Conservation (phyloP, 768 basidiomycete genomes). For the Podaxis sp. region DNA sequence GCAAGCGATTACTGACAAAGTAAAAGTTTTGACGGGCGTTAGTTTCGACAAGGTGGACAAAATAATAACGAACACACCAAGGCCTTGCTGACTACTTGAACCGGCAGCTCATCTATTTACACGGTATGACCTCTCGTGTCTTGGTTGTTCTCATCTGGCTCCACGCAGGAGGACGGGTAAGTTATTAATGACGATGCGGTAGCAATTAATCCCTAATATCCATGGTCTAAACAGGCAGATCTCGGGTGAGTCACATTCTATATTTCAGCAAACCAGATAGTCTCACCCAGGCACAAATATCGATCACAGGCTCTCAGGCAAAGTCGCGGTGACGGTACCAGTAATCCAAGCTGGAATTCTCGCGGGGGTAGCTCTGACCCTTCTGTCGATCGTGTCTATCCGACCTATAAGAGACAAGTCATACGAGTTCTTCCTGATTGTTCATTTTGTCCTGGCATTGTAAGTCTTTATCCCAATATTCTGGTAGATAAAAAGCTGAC, state of each 20-base stretch:
- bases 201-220: background rate
- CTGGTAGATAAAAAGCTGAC: background rate
- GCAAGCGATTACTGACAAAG: background rate
- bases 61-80: background rate
- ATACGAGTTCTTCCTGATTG: conserved; percentile 53
- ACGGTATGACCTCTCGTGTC: conserved; percentile 48
- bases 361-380: conserved; percentile 36
- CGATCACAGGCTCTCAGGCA: conserved; percentile 16
- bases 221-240: conserved; percentile 14
- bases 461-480: conserved; percentile 18
- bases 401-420: conserved; percentile 42
- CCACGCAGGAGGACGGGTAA: conserved; percentile 44
- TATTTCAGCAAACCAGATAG: background rate
- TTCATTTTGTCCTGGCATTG: conserved; percentile 43
- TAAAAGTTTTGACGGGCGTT: conserved; percentile 48
- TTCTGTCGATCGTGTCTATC: conserved; percentile 47
- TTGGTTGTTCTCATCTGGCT: conserved; percentile 47
- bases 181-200: conserved; percentile 14
- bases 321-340: conserved; percentile 19
- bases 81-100: background rate
- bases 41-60: conserved; percentile 38
- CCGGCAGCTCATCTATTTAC: conserved; percentile 38
- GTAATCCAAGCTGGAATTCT: conserved; percentile 36
- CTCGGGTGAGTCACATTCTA: conserved; percentile 14
- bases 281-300: background rate